Evolutionary conservation across 2,329 filamentous ascomycete species (phyloP), one percentile per base, ranked within the genome.

Genomic region (Ophiostoma sp.): DNA sequence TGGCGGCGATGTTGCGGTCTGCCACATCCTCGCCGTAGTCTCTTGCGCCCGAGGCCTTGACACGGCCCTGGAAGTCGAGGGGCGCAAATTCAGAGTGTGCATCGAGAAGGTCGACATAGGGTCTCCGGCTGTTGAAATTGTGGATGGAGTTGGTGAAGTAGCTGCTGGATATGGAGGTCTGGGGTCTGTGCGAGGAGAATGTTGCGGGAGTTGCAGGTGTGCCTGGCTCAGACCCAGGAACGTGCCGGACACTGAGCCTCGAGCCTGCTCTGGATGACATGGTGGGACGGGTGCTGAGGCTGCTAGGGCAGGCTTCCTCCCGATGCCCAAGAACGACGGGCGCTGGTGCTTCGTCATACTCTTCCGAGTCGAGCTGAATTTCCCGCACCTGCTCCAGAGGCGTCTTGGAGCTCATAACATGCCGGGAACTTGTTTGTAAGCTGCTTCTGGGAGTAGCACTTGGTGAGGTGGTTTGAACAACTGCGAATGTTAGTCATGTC

Each of bases 11-110:
- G 72, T 90, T 90, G 44, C 88, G 81, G 73, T 89, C 86, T 1
- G 86, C 87, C 1, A 89, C 86, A 75, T 89, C 87, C 75, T 90
- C 88, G n/a, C 84, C 87, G 73, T 87, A 89, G 67, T 85, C 83
- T 62, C 82, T 80, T 0, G 80, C 79, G 1, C 86, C 86, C 0
- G 84, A 76, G 0, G 86, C 85, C 69, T 81, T 77, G 2, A 87
- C 74, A 20, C 85, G 80, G 11, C 79, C 78, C 67, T 79, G 78
- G 73, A 87, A 87, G 71, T 85, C 80, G 1, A 80, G 78, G 0
- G 82, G 81, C 36, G 77, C 82, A 54, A 88, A 79, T 35, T 80
- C 83, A 0, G 84, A 84, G 71, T 86, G 84, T 0, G 86, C 86
- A 73, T 89, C 87, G 2, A 89, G 79, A 0, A 89, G 76, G 72